These are phyloP conservation scores for Thermothelomyces thermophilus DNA, from an alignment of 2,329 filamentous ascomycete species.

Conservation along the genomic window DNA sequence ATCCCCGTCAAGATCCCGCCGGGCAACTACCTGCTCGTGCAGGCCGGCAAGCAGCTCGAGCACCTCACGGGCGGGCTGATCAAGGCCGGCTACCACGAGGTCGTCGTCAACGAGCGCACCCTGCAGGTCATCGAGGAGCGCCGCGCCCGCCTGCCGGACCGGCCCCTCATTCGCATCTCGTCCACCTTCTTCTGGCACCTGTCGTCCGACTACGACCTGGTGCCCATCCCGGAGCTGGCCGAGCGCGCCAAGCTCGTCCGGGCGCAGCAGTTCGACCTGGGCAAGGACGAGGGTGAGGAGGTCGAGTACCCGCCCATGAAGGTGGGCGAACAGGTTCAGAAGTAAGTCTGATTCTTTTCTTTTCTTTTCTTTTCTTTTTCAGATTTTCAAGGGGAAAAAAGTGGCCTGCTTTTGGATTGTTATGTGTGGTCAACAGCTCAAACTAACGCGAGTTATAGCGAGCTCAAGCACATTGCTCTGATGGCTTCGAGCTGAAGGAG, in stretches of 20 bases:
- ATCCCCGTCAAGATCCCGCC: slow-evolving; percentile 53
- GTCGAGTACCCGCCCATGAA: slow-evolving; percentile 47
- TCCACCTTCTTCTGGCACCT: slow-evolving; percentile 58
- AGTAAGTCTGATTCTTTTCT: slow-evolving; percentile 33
- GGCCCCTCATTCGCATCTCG: slow-evolving; percentile 51
- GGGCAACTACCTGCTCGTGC: slow-evolving; percentile 53
- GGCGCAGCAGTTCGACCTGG: slow-evolving; percentile 41
- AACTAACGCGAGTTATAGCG: slow-evolving; percentile 27
- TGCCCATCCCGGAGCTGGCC: slow-evolving; percentile 43
- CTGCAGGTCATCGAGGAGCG: slow-evolving; percentile 41
- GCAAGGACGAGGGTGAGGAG: slow-evolving; percentile 48
- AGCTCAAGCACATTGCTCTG: slow-evolving; percentile 33
- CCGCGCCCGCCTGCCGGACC: slow-evolving; percentile 35
- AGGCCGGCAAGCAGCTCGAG: slow-evolving; percentile 58
- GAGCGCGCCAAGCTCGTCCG: slow-evolving; percentile 40
- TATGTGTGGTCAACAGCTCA: not conserved
- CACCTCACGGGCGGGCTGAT: slow-evolving; percentile 54
- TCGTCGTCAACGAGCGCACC: slow-evolving; percentile 50
- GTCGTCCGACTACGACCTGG: slow-evolving; percentile 49
- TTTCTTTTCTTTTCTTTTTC: slow-evolving; percentile 8
- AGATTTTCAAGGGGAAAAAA: too few species aligned
- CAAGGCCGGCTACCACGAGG: slow-evolving; percentile 57
- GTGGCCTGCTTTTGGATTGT: too few species aligned
- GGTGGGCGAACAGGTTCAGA: slow-evolving; percentile 53
- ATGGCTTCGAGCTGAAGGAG: slow-evolving; percentile 17